Conservation (phyloP, 1,284 basidiomycete species). For the Volvariella surrecta region DNA sequence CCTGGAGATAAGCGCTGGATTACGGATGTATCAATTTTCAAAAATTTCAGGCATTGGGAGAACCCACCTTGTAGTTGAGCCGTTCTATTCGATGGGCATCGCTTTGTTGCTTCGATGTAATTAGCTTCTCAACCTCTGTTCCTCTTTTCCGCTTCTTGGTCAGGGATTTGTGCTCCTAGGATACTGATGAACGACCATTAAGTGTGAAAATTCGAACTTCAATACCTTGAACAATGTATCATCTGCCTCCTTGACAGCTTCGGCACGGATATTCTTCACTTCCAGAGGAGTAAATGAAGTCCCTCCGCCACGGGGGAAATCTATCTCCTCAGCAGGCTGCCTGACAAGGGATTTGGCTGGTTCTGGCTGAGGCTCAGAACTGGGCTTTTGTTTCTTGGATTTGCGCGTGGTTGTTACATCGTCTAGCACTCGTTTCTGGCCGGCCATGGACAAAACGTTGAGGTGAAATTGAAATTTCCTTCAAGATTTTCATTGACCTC, state of each 20-base stretch:
- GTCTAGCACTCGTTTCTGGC: constrained; percentile 52
- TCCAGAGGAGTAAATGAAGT: constrained; percentile 85
- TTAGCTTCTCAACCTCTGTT: constrained; percentile 20
- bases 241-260: constrained; percentile 81
- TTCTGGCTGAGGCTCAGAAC: constrained; percentile 4
- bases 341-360: constrained; percentile 15
- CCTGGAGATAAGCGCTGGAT: constrained; percentile 73
- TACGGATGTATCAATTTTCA: constrained; percentile 3
- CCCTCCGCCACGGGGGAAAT: constrained; percentile 91
- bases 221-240: constrained; percentile 57
- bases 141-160: constrained; percentile 41
- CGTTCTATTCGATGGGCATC: constrained; percentile 75
- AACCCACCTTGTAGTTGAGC: constrained; percentile 83
- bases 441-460: constrained; percentile 26
- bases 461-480: too few relatives aligned
- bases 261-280: constrained; percentile 78
- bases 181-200: too few relatives aligned
- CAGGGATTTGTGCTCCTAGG: constrained; percentile 16
- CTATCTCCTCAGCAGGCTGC: constrained; percentile 65
- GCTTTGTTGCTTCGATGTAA: constrained; percentile 26
- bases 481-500: too few relatives aligned
- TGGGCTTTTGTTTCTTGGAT: constrained; percentile 39
- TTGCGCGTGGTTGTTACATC: constrained; percentile 37
- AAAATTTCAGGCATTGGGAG: constrained; percentile 1
- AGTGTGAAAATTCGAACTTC: too few relatives aligned